Evolutionary conservation across 805 yeast species (phyloP).

Genomic region (Zygoascus bituminiphila): DNA sequence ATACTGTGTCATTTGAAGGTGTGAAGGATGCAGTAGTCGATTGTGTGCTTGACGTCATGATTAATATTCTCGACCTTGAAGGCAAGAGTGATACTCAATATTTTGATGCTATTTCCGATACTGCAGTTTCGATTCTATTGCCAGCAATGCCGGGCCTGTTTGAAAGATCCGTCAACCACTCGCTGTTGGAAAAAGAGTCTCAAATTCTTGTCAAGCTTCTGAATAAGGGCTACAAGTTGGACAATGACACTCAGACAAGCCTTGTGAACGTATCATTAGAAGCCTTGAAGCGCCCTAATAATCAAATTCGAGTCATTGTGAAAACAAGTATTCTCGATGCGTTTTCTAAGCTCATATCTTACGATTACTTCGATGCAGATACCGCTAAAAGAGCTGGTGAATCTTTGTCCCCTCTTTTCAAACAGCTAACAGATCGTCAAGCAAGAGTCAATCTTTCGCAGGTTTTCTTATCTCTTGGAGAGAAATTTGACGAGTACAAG

Average conservation of each 20-base stretch:
- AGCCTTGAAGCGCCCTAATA: slow-evolving; percentile 51
- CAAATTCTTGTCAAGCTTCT: slow-evolving; percentile 23
- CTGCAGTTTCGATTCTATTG: slow-evolving; percentile 28
- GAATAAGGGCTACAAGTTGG: slow-evolving; percentile 49
- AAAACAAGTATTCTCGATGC: slow-evolving; percentile 51
- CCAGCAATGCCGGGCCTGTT: slow-evolving; percentile 17
- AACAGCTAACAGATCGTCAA: slow-evolving; percentile 48
- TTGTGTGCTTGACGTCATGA: slow-evolving; percentile 42
- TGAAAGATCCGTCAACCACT: slow-evolving; percentile 6
- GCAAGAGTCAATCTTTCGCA: slow-evolving; percentile 54
- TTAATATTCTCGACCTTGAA: slow-evolving; percentile 14
- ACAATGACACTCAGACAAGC: slow-evolving; percentile 43
- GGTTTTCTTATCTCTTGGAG: slow-evolving; percentile 53
- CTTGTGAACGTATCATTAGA: slow-evolving; percentile 50
- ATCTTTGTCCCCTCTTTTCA: slow-evolving; percentile 49
- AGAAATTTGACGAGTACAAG: slow-evolving; percentile 36
- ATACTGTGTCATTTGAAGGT: slow-evolving; percentile 42
- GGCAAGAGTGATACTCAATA: neutral
- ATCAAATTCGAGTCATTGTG: slow-evolving; percentile 43
- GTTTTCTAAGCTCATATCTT: slow-evolving; percentile 45
- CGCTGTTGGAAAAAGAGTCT: slow-evolving; percentile 19
- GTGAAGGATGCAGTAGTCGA: slow-evolving; percentile 66
- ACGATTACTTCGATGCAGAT: slow-evolving; percentile 17
- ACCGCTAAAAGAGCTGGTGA: slow-evolving; percentile 32
- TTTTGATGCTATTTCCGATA: neutral